phyloP scores from a whole-genome alignment of 768 basidiomycete species.

The Hygrocybe coccinea region DNA sequence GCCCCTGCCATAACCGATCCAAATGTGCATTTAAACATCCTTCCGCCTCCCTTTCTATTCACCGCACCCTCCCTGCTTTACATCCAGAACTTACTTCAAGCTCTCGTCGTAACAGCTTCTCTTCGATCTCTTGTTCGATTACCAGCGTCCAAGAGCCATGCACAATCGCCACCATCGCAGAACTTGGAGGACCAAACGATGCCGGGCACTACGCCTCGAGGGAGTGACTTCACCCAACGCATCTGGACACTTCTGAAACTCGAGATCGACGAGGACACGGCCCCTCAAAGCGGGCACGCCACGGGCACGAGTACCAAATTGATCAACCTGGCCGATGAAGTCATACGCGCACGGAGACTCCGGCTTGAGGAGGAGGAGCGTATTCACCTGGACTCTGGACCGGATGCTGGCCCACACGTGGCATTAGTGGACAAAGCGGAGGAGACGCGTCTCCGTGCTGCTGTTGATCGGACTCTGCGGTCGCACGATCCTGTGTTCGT shows the following conservation, averaged over 20 bases:
- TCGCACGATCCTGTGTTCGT: slow-evolving; percentile 62
- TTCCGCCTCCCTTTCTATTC: slow-evolving; percentile 69
- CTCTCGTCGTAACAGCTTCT: slow-evolving; percentile 59
- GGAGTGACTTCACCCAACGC: slow-evolving; percentile 47
- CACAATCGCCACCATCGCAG: slow-evolving; percentile 5
- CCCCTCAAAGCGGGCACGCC: slow-evolving; percentile 11
- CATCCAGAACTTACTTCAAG: slow-evolving; percentile 67
- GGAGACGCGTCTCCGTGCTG: slow-evolving; percentile 50
- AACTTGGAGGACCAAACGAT: neutral
- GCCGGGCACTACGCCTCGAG: slow-evolving; percentile 12
- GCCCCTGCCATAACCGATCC: neutral
- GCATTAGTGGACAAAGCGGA: slow-evolving; percentile 33
- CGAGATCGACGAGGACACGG: slow-evolving; percentile 44
- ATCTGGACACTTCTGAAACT: slow-evolving; percentile 60
- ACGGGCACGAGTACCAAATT: slow-evolving; percentile 44
- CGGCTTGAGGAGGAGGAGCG: slow-evolving; percentile 10
- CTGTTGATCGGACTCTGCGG: slow-evolving; percentile 60
- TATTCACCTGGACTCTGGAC: neutral
- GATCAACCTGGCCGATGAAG: slow-evolving; percentile 69
- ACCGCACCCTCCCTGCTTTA: slow-evolving; percentile 48
- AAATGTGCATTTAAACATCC: slow-evolving; percentile 31
- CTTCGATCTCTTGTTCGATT: slow-evolving; percentile 53
- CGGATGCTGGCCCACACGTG: neutral
- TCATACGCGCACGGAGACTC: slow-evolving; percentile 49
- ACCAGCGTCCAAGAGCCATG: slow-evolving; percentile 15